Percentiles rank a stretch among this genome's conserved stretches.
Evolutionary conservation across 2,329 filamentous ascomycete species (phyloP).

Genomic region (Phaeosphaeriaceae sp.): DNA sequence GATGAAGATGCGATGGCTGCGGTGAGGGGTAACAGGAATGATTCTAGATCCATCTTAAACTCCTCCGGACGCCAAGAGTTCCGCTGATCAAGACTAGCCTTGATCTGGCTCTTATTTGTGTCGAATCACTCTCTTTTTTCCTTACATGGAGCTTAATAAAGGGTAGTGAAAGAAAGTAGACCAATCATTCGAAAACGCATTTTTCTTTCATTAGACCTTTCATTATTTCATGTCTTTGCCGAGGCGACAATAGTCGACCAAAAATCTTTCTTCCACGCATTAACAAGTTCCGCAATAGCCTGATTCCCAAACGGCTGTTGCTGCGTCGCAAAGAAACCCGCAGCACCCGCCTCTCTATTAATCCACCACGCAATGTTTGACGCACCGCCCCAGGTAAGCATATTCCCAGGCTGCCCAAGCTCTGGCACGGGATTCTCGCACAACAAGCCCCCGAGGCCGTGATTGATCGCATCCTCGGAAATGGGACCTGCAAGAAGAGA

Average conservation of each 20-base stretch:
- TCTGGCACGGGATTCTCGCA: neutral
- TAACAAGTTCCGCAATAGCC: neutral
- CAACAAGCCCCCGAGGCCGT: neutral
- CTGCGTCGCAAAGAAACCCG: neutral
- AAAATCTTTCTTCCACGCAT: neutral
- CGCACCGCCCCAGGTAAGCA: neutral
- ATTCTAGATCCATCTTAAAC: neutral
- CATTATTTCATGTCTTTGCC: neutral
- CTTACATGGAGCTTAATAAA: too few species aligned
- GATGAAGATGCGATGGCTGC: slow-evolving; percentile 3
- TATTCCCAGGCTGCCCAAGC: neutral
- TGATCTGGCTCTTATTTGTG: too few species aligned
- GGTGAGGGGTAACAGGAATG: neutral
- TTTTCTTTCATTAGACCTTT: neutral
- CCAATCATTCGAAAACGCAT: neutral
- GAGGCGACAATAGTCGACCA: neutral
- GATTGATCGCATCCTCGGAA: neutral
- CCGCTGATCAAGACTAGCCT: neutral
- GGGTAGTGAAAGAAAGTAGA: neutral
- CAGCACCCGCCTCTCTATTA: neutral
- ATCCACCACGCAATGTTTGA: neutral
- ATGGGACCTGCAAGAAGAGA: neutral
- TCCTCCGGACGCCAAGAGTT: neutral
- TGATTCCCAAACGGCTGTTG: neutral
- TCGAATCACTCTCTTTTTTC: too few species aligned